phyloP scores from a whole-genome alignment of 2,329 filamentous ascomycete genomes.

The Tolypocladium amazonense region DNA sequence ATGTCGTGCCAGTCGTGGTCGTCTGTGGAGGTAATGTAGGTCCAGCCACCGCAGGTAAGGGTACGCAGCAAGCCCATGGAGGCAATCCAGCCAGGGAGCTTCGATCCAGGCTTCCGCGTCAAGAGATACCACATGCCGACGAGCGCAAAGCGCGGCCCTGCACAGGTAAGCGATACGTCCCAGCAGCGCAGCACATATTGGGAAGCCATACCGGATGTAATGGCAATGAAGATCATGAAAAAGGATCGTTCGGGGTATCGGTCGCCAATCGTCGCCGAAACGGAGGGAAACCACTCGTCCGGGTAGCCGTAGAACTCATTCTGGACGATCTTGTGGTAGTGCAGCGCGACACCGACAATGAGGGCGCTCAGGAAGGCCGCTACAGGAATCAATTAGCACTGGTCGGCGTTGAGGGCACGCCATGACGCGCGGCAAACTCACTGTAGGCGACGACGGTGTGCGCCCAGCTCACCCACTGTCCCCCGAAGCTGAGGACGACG shows the following conservation, averaged over 20 bases:
- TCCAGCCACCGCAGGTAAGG: slow-evolving; percentile 93
- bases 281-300: slow-evolving; percentile 92
- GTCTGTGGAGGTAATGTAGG: slow-evolving; percentile 95
- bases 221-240: slow-evolving; percentile 94
- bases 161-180: not conserved
- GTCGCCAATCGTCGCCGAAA: slow-evolving; percentile 94
- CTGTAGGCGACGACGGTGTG: slow-evolving; percentile 80
- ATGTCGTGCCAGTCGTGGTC: slow-evolving; percentile 98
- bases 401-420: not conserved
- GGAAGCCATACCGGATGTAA: slow-evolving; percentile 63
- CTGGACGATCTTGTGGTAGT: slow-evolving; percentile 95
- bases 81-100: slow-evolving; percentile 72
- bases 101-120: slow-evolving; percentile 63
- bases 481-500: slow-evolving; percentile 58
- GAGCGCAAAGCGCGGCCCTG: slow-evolving; percentile 81
- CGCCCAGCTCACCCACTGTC: slow-evolving; percentile 80
- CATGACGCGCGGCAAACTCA: slow-evolving; percentile 26
- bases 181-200: not conserved
- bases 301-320: slow-evolving; percentile 95
- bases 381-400: slow-evolving; percentile 22
- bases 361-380: slow-evolving; percentile 82
- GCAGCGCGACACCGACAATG: slow-evolving; percentile 66
- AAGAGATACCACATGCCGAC: slow-evolving; percentile 89
- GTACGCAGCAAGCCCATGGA: slow-evolving; percentile 77
- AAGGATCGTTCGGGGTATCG: slow-evolving; percentile 93